Conservation (phyloP, 2,329 filamentous ascomycete species). For the Chrysoporthe puriensis region DNA sequence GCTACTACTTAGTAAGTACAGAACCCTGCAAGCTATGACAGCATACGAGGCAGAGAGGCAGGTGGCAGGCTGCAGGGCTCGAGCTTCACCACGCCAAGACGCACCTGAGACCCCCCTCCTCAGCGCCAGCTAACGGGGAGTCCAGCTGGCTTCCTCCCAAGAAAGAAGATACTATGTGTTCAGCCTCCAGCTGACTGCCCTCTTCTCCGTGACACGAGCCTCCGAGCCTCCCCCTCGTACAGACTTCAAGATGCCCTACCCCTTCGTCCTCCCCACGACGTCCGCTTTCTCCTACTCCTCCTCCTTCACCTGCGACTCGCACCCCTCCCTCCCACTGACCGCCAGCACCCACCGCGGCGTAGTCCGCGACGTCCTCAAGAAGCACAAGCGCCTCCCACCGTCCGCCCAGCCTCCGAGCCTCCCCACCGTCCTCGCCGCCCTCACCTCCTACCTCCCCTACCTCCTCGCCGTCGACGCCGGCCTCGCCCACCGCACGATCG, state of each 20-base stretch:
- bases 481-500: slow-evolving; percentile 54
- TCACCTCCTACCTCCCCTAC: slow-evolving; percentile 83
- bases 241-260: slow-evolving; percentile 74
- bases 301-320: slow-evolving; percentile 76
- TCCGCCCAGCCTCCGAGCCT: slow-evolving; percentile 73
- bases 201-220: background rate
- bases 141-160: background rate
- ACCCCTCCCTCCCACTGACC: slow-evolving; percentile 83
- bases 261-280: slow-evolving; percentile 86
- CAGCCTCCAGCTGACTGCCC: background rate
- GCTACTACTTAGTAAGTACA: too few relatives aligned
- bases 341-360: slow-evolving; percentile 84
- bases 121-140: background rate
- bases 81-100: slow-evolving; percentile 18
- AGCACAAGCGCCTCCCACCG: slow-evolving; percentile 82
- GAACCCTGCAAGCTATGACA: slow-evolving; percentile 23
- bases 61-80: slow-evolving; percentile 13
- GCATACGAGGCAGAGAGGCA: background rate
- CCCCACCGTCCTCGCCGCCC: slow-evolving; percentile 66
- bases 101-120: slow-evolving; percentile 9
- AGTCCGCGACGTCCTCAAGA: slow-evolving; percentile 81
- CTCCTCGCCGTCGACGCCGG: slow-evolving; percentile 77
- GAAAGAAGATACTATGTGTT: background rate
- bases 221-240: background rate
- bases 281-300: slow-evolving; percentile 82